Percentiles rank a stretch among this genome's conserved stretches.
Evolutionary conservation across 139 green algal species (phyloP).

Genomic region (Deuterostichococcus epilithicus): DNA sequence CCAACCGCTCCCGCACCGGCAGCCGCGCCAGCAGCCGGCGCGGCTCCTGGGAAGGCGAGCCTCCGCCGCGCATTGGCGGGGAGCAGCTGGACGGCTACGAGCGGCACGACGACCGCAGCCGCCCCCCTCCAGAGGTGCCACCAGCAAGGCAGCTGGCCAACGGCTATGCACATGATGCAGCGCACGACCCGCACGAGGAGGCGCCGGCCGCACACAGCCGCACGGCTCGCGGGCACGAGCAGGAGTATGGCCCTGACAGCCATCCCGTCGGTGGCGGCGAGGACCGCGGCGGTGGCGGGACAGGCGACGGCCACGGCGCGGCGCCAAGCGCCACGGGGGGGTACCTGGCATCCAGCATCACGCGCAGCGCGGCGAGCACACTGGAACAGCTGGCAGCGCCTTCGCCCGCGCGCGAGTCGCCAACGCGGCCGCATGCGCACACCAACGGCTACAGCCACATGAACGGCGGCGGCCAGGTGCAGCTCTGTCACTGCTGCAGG

Average conservation of each 20-base stretch:
- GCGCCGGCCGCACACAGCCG: no score
- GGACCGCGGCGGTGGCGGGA: no score
- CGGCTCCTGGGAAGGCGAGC: neutral
- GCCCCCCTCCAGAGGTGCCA: no score
- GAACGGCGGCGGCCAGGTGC: neutral
- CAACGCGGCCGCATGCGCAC: neutral
- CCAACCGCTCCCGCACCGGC: conserved; percentile 2
- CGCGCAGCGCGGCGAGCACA: neutral
- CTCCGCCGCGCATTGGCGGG: neutral
- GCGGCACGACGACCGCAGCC: neutral
- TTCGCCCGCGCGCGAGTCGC: neutral
- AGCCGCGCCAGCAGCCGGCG: conserved; percentile 3
- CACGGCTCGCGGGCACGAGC: no score
- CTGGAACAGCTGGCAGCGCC: conserved; percentile 1
- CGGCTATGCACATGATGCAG: neutral
- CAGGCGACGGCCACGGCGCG: neutral
- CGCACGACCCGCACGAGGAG: no score
- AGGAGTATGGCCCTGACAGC: no score
- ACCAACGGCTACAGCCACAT: neutral
- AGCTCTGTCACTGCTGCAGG: no score
- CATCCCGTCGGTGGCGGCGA: no score
- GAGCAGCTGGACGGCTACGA: neutral
- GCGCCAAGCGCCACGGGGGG: neutral
- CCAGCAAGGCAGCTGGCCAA: neutral
- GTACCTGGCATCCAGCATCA: neutral